Conservation (phyloP, 257 asterid genomes). For the Vinca minor region DNA sequence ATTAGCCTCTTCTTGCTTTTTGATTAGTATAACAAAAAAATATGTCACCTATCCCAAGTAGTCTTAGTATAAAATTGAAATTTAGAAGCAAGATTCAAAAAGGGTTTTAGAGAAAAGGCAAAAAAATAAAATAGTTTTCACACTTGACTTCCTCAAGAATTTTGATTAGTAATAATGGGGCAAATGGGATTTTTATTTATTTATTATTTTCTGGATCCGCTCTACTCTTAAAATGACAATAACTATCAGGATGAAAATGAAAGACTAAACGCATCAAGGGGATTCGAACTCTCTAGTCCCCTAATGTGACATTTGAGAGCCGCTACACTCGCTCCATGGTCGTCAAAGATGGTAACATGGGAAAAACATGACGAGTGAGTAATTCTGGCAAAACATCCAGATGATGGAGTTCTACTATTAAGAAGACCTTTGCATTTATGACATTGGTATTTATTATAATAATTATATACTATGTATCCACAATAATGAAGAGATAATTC, state of each 20-base stretch:
- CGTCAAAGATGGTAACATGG: not conserved
- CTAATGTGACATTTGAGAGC: no score
- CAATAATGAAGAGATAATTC: not conserved
- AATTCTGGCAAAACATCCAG: not conserved
- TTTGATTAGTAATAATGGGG: not conserved
- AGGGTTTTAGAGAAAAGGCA: no score
- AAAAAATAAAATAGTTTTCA: not conserved
- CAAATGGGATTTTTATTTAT: no score
- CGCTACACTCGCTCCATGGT: no score
- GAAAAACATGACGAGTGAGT: not conserved
- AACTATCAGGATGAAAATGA: no score
- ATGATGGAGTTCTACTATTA: not conserved
- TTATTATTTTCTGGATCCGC: no score
- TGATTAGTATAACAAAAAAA: no score
- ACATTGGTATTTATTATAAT: not conserved
- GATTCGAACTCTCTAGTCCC: not conserved
- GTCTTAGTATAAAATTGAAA: not conserved
- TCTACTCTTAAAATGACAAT: no score
- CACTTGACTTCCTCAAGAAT: not conserved
- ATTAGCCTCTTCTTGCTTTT: no score
- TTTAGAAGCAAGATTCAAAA: not conserved
- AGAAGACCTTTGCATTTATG: not conserved
- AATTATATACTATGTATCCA: not conserved
- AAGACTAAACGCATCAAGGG: no score
- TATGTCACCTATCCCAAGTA: constrained; percentile 3